Conservation (phyloP, 2,329 filamentous ascomycete genomes). For the Diaporthe ampelina region DNA sequence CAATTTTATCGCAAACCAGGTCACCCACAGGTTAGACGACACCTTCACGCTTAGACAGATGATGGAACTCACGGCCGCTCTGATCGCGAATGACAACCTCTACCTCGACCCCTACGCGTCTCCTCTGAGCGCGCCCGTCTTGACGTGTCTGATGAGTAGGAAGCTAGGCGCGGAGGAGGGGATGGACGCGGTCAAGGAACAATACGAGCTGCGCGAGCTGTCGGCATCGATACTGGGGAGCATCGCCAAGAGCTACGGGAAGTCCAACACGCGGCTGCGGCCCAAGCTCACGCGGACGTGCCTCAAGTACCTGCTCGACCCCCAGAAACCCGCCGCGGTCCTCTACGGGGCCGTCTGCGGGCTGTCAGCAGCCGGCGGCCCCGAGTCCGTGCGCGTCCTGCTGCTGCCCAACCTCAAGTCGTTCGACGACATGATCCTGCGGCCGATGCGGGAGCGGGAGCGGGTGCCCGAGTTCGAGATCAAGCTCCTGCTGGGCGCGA, state of each 20-base stretch:
- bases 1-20: slow-evolving; percentile 94
- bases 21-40: slow-evolving; percentile 93
- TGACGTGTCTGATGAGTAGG: slow-evolving; percentile 91
- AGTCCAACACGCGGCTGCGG: slow-evolving; percentile 84
- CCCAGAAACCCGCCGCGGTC: slow-evolving; percentile 83
- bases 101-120: slow-evolving; percentile 76
- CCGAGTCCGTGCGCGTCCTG: slow-evolving; percentile 69
- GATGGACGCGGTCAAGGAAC: slow-evolving; percentile 66
- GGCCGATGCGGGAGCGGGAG: slow-evolving; percentile 66
- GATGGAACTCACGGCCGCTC: slow-evolving; percentile 88
- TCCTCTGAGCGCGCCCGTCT: slow-evolving; percentile 83
- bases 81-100: slow-evolving; percentile 86
- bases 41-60: slow-evolving; percentile 90
- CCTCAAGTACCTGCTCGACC: slow-evolving; percentile 91
- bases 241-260: slow-evolving; percentile 85
- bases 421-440: slow-evolving; percentile 67
- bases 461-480: slow-evolving; percentile 61
- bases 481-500: slow-evolving; percentile 68
- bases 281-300: slow-evolving; percentile 93
- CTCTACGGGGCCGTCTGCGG: slow-evolving; percentile 92
- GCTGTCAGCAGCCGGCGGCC: slow-evolving; percentile 80
- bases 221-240: slow-evolving; percentile 85
- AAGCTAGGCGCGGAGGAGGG: slow-evolving; percentile 76
- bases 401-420: slow-evolving; percentile 69
- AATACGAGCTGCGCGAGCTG: slow-evolving; percentile 87